Base-by-base conservation (phyloP, 495 filamentous ascomycete species). In the Neurospora cerealis region DNA sequence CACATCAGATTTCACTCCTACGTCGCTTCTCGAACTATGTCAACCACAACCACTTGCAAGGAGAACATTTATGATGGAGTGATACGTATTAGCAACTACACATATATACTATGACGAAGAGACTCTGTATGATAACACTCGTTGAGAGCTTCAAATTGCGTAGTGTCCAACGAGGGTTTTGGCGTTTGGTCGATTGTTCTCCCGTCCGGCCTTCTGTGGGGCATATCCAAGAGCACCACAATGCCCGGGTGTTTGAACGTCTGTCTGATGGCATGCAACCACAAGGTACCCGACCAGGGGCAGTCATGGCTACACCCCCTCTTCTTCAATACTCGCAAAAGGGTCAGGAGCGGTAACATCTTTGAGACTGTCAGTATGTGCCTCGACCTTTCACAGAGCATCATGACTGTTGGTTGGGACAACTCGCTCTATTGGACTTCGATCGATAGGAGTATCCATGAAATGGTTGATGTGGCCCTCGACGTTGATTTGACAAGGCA, bases 111-210 rank as follows among this genome's bases (percentile, higher is more conserved):
- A 19, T 44, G 3, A 44, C 17, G 3, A 44, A 3, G 3, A 4
- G n/a, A 21, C 1, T 1, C 2, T 3, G 0, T 2, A 21, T 21
- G 2, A 21, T 10, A 48, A 0, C 9, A 13, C 10, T 13, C 10
- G 46, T 13, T 24, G 46, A 24, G 1, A 2, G 46, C 46, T 13
- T 6, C 4, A 13, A 54, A 54, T 13, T 24, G 1, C 0, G 10
- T 5, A 54, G 46, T 54, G 46, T 54, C 46, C 46, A 54, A 54
- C n/a, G 21, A 24, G 46, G 0, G 46, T 54, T 24, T 54, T 54
- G 46, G 46, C 11, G 0, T 24, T 24, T 54, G 10, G 10, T 24
- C 4, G 9, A 24, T 48, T 48, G 1, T 48, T 11, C 19, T 5
- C n/a, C 4, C n/a, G 0, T 24, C 46, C 46, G 21, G 21, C 46